A percentile compares a stretch with the other conserved stretches of the same genome.
Conservation (phyloP, 73 alveolate species). For the Paramecium octaurelia region DNA sequence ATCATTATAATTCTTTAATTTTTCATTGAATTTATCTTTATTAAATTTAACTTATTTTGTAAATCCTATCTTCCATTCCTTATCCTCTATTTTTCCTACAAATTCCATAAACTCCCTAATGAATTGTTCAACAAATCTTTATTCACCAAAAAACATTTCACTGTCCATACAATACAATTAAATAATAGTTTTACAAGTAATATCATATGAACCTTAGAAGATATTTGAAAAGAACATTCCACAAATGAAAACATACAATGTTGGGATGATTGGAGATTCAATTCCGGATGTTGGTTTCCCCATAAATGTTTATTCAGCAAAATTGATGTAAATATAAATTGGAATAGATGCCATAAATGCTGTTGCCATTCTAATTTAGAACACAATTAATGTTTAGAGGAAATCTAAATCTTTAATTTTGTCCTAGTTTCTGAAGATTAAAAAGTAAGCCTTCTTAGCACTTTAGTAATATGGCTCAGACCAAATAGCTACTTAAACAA, state of each 20-base stretch:
- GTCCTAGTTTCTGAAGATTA: slow-evolving; percentile 30
- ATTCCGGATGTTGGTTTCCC: slow-evolving; percentile 6
- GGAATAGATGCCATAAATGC: slow-evolving; percentile 48
- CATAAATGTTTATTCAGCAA: slow-evolving; percentile 17
- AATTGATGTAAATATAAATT: slow-evolving; percentile 30
- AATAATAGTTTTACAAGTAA: slow-evolving; percentile 60
- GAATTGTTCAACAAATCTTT: slow-evolving; percentile 57
- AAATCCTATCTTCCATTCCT: slow-evolving; percentile 38
- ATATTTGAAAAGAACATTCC: slow-evolving; percentile 53
- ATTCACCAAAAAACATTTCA: slow-evolving; percentile 65
- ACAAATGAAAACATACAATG: slow-evolving; percentile 41
- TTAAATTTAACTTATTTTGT: slow-evolving; percentile 11
- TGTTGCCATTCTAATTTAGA: slow-evolving; percentile 32
- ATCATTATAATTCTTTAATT: not conserved
- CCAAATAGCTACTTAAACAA: slow-evolving; percentile 57
- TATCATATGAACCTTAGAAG: slow-evolving; percentile 58
- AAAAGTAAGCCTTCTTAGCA: slow-evolving; percentile 56
- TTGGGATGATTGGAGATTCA: slow-evolving; percentile 56
- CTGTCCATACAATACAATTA: slow-evolving; percentile 46
- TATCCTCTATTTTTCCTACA: slow-evolving; percentile 43
- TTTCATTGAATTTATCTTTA: slow-evolving; percentile 10
- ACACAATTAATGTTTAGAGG: slow-evolving; percentile 39
- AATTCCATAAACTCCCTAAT: slow-evolving; percentile 63
- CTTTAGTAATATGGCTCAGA: slow-evolving; percentile 51
- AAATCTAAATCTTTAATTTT: slow-evolving; percentile 59